Percentiles rank a stretch among this genome's conserved stretches.
Conservation (phyloP, 805 yeast genomes). For the Tetrapisispora pingtungensis region DNA sequence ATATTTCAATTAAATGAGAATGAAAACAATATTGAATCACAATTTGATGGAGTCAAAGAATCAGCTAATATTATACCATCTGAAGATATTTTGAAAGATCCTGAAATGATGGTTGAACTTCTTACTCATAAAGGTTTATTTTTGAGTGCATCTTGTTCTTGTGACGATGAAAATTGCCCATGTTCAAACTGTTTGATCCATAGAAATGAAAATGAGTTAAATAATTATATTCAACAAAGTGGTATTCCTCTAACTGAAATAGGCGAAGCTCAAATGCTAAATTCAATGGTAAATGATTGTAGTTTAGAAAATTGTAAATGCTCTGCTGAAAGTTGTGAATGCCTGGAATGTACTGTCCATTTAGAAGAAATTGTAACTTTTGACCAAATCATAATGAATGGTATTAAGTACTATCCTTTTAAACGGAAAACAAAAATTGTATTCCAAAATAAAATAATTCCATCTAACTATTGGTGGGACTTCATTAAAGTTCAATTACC, state of each 20-base stretch:
- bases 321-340: slow-evolving; percentile 16
- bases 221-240: slow-evolving; percentile 21
- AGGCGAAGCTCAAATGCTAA: slow-evolving; percentile 17
- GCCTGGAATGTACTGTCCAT: slow-evolving; percentile 19
- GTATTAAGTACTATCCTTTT: slow-evolving; percentile 19
- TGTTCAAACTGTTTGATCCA: slow-evolving; percentile 29
- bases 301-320: slow-evolving; percentile 13
- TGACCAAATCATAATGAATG: slow-evolving; percentile 18
- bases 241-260: slow-evolving; percentile 25
- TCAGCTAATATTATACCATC: not conserved
- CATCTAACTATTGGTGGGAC: slow-evolving; percentile 29
- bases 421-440: slow-evolving; percentile 21
- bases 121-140: slow-evolving; percentile 27
- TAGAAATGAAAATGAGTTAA: slow-evolving; percentile 27
- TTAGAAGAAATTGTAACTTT: slow-evolving; percentile 22
- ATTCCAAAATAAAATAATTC: slow-evolving; percentile 22
- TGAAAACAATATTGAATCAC: no score
- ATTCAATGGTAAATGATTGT: slow-evolving; percentile 5
- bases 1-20: not conserved
- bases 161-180: slow-evolving; percentile 24
- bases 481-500: slow-evolving; percentile 22
- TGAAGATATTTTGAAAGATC: slow-evolving; percentile 6
- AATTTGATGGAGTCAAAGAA: not conserved
- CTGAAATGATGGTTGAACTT: slow-evolving; percentile 20
- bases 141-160: slow-evolving; percentile 27